phyloP scores from a whole-genome alignment of 768 basidiomycete species.

The Lentinula edodes region DNA sequence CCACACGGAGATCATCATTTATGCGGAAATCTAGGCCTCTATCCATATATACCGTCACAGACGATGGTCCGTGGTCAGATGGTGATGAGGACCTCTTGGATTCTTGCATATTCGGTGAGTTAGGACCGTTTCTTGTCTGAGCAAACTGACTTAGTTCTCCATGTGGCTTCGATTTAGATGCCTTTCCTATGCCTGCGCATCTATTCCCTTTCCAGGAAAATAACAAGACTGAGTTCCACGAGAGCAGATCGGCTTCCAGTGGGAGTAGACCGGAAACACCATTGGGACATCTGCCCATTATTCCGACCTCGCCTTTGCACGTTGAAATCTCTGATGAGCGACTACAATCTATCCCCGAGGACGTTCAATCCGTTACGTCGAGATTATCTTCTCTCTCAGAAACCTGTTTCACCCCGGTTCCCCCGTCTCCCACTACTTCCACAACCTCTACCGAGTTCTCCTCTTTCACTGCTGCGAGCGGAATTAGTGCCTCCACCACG shows the following conservation, averaged over 20 bases:
- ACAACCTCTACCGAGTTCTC: conserved; percentile 22
- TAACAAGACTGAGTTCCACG: not conserved
- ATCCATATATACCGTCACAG: conserved; percentile 11
- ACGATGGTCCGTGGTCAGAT: conserved; percentile 35
- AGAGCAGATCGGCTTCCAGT: not conserved
- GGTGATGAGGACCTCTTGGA: conserved; percentile 28
- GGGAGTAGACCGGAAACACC: not conserved
- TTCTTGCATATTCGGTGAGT: conserved; percentile 28
- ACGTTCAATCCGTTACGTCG: not conserved
- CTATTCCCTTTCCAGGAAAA: conserved; percentile 1
- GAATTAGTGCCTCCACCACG: conserved; percentile 14
- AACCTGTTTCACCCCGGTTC: not conserved
- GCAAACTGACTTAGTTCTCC: not conserved
- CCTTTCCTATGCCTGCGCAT: conserved; percentile 14
- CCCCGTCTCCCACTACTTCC: conserved; percentile 14
- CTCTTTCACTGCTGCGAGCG: conserved; percentile 18
- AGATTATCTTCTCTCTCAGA: not conserved
- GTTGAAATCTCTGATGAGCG: not conserved
- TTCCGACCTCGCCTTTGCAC: not conserved
- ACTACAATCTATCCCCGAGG: not conserved
- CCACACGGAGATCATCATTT: not conserved
- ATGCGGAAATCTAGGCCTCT: conserved; percentile 1
- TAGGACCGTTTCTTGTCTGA: conserved; percentile 4
- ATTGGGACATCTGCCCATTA: not conserved
- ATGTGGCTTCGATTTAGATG: conserved; percentile 18